These are phyloP conservation scores for Chrysoporthe puriensis DNA, from an alignment of 2,329 filamentous ascomycete species.

Conservation along the genomic window DNA sequence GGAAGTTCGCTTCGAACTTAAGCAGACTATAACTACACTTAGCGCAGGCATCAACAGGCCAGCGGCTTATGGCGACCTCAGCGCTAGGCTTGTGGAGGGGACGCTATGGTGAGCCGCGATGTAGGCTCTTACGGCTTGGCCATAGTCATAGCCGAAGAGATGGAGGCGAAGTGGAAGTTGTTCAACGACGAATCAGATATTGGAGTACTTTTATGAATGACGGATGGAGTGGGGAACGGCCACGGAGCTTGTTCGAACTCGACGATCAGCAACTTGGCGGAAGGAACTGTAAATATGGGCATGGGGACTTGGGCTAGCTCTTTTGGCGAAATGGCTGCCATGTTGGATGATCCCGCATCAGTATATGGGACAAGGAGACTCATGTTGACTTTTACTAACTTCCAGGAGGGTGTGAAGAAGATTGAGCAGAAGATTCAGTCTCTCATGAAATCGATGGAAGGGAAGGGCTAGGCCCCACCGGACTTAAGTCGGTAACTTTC, in stretches of 20 bases:
- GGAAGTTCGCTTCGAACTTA: constrained; percentile 9
- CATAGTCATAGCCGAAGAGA: constrained; percentile 14
- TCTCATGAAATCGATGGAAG: constrained; percentile 5
- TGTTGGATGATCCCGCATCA: constrained; percentile 2
- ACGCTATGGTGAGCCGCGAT: background rate
- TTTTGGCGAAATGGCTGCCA: background rate
- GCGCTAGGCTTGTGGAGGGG: constrained; percentile 11
- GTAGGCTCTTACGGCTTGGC: constrained; percentile 4
- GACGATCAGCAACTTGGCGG: constrained; percentile 6
- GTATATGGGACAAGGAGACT: constrained; percentile 3
- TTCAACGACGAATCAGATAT: constrained; percentile 6
- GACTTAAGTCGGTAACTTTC: background rate
- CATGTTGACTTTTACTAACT: constrained; percentile 13
- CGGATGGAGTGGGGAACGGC: background rate
- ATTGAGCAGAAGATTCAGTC: constrained; percentile 7
- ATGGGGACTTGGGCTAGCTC: constrained; percentile 9
- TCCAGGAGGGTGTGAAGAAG: constrained; percentile 12
- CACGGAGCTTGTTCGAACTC: background rate
- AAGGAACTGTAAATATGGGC: constrained; percentile 5
- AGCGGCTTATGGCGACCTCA: background rate
- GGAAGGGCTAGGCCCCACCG: background rate
- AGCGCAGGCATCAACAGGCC: constrained; percentile 15
- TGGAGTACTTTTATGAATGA: constrained; percentile 3
- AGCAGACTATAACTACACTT: constrained; percentile 16
- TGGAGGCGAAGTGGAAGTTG: constrained; percentile 13